Evolutionary conservation across 2,329 filamentous ascomycete genomes (phyloP).

Genomic region (Scedosporium boydii): DNA sequence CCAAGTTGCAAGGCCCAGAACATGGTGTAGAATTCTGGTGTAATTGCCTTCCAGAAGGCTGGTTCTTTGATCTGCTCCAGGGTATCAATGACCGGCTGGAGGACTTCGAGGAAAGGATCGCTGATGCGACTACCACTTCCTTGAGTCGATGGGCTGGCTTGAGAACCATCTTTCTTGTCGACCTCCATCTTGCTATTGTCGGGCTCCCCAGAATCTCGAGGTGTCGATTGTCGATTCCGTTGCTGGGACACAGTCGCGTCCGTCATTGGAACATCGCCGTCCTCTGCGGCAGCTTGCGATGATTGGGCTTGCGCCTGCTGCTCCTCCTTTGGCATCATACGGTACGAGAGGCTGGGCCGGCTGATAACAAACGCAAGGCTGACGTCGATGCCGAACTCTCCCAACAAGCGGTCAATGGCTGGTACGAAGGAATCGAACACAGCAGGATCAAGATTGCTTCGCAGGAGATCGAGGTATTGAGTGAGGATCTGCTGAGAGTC

Average conservation of each 20-base stretch:
- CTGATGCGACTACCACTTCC: not conserved
- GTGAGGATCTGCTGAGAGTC: slow-evolving; percentile 77
- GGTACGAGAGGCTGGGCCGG: slow-evolving; percentile 62
- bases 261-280: slow-evolving; percentile 49
- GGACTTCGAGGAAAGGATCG: slow-evolving; percentile 50
- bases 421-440: slow-evolving; percentile 76
- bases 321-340: slow-evolving; percentile 32
- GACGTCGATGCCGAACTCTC: slow-evolving; percentile 69
- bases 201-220: slow-evolving; percentile 15
- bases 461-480: slow-evolving; percentile 84
- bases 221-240: slow-evolving; percentile 4
- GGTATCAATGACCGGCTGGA: slow-evolving; percentile 64
- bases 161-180: not conserved
- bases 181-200: slow-evolving; percentile 14
- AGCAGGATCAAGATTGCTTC: slow-evolving; percentile 63
- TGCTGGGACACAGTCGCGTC: slow-evolving; percentile 20
- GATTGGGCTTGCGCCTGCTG: not conserved
- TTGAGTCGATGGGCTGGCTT: not conserved
- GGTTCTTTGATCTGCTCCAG: slow-evolving; percentile 53
- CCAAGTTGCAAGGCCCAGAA: slow-evolving; percentile 88
- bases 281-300: slow-evolving; percentile 25
- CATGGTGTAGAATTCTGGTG: slow-evolving; percentile 72
- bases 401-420: slow-evolving; percentile 61
- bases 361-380: slow-evolving; percentile 78
- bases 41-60: slow-evolving; percentile 60